These are phyloP conservation scores for Parafenestella ontariensis DNA, from an alignment of 2,329 filamentous ascomycete species.

Conservation along the genomic window DNA sequence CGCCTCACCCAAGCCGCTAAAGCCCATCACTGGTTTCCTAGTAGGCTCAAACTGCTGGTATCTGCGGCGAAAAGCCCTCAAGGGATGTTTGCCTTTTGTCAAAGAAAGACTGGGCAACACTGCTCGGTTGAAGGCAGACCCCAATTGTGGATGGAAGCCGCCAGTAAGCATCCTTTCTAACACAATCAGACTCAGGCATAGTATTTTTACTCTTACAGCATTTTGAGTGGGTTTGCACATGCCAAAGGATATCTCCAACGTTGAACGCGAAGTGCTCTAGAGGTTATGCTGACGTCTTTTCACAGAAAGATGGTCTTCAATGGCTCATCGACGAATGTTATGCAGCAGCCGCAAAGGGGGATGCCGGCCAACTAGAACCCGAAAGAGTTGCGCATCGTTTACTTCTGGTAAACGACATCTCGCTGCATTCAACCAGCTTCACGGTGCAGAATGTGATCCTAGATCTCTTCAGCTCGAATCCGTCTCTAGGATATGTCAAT, in stretches of 20 bases:
- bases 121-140: conserved; percentile 15
- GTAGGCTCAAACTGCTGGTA: conserved; percentile 17
- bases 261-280: not conserved
- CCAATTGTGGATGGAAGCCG: conserved; percentile 17
- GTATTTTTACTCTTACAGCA: not conserved
- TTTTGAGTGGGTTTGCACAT: not conserved
- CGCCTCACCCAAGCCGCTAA: conserved; percentile 15
- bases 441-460: conserved; percentile 22
- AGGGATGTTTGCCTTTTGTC: conserved; percentile 18
- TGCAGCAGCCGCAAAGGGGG: conserved; percentile 12
- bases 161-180: conserved; percentile 5
- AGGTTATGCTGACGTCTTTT: not conserved
- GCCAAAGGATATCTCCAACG: not conserved
- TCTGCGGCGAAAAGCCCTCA: conserved; percentile 13
- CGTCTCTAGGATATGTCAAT: conserved; percentile 15
- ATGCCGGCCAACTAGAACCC: conserved; percentile 17
- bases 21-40: conserved; percentile 15
- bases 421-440: conserved; percentile 19
- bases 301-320: conserved; percentile 22
- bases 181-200: not conserved
- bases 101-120: conserved; percentile 21
- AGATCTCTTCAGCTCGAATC: conserved; percentile 21
- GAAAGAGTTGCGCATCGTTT: conserved; percentile 21
- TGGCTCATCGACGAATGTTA: conserved; percentile 21
- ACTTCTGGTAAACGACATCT: conserved; percentile 22